Conservation (phyloP, 2,329 filamentous ascomycete species). For the Colletotrichum sp. region DNA sequence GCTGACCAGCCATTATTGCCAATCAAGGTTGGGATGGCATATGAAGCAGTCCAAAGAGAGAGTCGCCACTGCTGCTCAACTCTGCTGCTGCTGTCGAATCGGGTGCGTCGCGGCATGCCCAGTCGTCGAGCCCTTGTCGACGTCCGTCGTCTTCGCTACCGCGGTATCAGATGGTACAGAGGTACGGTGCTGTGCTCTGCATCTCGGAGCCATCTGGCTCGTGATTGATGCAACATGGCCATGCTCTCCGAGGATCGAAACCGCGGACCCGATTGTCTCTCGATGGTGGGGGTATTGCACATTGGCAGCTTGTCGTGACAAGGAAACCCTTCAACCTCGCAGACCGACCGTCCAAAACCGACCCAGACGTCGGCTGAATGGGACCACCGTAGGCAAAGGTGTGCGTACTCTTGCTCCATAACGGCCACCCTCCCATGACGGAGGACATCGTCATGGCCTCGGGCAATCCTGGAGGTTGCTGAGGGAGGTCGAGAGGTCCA, state of each 20-base stretch:
- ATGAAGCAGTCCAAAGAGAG: background rate
- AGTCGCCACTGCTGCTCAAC: background rate
- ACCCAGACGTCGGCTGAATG: background rate
- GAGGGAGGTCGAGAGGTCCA: background rate
- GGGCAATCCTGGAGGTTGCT: background rate
- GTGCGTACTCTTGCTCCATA: background rate
- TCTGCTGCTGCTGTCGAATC: background rate
- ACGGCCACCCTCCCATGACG: background rate
- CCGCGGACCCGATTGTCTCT: background rate
- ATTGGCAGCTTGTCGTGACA: background rate
- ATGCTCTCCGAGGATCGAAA: background rate
- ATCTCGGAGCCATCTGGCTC: background rate
- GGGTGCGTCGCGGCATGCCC: background rate
- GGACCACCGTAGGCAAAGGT: background rate
- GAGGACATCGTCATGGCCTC: background rate
- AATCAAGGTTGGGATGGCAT: background rate
- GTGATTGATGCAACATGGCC: background rate
- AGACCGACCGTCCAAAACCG: background rate
- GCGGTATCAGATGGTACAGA: background rate
- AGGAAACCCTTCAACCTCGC: background rate
- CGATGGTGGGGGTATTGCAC: background rate
- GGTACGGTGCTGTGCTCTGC: background rate
- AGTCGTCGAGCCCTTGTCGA: background rate
- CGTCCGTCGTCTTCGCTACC: background rate
- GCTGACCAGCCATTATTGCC: background rate